phyloP scores from a whole-genome alignment of 108 stramenopile genomes.

The Parmales sp. region DNA sequence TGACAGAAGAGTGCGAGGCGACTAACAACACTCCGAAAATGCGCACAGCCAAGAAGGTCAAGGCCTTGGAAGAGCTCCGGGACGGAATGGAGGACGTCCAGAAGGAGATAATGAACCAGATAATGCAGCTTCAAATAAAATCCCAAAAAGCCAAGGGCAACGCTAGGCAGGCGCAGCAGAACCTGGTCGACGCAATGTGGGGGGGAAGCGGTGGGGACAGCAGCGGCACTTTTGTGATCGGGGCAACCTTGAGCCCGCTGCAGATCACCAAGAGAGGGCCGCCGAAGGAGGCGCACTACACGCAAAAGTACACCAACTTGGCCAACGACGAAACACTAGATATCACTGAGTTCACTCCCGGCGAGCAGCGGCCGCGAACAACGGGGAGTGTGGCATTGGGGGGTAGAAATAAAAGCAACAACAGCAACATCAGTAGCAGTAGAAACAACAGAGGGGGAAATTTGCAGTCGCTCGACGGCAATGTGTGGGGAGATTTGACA shows the following conservation, averaged over 20 bases:
- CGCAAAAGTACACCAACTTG: not conserved
- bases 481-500: not conserved
- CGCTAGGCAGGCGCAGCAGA: not conserved
- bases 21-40: not conserved
- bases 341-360: not conserved
- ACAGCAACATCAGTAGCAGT: no score
- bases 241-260: not conserved
- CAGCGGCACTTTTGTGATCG: not conserved
- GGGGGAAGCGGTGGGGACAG: not conserved
- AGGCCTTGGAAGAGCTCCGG: not conserved
- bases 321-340: not conserved
- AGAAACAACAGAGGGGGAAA: not conserved
- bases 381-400: not conserved
- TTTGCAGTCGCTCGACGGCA: not conserved
- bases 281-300: not conserved
- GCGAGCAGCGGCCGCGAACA: no score
- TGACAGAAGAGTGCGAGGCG: no score
- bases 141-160: not conserved
- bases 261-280: not conserved
- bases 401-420: no score
- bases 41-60: not conserved
- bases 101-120: slow-evolving; percentile 7
- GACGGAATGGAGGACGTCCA: slow-evolving; percentile 6
- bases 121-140: slow-evolving; percentile 3
- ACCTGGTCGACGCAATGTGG: slow-evolving; percentile 8